phyloP scores from a whole-genome alignment of 148 eudicot genomes.

The Camellia lanceoleosa region DNA sequence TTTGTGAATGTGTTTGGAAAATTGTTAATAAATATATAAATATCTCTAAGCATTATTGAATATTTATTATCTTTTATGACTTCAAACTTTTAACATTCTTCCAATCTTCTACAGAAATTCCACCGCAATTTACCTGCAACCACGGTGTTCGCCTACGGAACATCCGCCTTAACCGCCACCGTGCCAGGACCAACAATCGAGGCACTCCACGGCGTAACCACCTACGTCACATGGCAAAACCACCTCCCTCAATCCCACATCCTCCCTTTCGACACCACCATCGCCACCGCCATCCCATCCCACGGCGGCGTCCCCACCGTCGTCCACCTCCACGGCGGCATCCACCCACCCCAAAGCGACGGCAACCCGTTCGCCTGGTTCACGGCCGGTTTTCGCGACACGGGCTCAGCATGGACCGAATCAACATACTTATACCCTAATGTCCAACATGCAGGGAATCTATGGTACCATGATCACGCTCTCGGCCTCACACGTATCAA shows the following conservation, averaged over 20 bases:
- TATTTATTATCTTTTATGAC: background rate
- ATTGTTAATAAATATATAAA: too few species aligned
- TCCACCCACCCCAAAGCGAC: slow-evolving; percentile 13
- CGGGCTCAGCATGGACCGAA: background rate
- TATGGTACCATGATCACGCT: slow-evolving; percentile 28
- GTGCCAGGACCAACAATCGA: slow-evolving; percentile 22
- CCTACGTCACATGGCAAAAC: slow-evolving; percentile 20
- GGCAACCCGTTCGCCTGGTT: slow-evolving; percentile 20
- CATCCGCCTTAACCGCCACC: slow-evolving; percentile 13
- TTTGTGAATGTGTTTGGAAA: too few species aligned
- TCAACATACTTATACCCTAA: background rate
- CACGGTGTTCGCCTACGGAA: slow-evolving; percentile 23
- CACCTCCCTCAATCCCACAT: slow-evolving; percentile 22
- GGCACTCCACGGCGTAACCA: slow-evolving; percentile 9
- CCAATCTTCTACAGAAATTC: background rate
- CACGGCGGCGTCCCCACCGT: slow-evolving; percentile 18
- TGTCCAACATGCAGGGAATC: slow-evolving; percentile 9
- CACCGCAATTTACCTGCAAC: slow-evolving; percentile 18
- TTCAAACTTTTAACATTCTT: background rate
- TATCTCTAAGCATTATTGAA: too few species aligned
- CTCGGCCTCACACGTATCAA: slow-evolving; percentile 18
- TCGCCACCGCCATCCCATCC: slow-evolving; percentile 14
- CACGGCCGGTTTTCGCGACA: slow-evolving; percentile 9
- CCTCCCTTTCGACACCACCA: slow-evolving; percentile 20
- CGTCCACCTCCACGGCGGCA: slow-evolving; percentile 26